Conservation (phyloP, 495 filamentous ascomycete genomes). For the Aspergillus carlsbadensis region DNA sequence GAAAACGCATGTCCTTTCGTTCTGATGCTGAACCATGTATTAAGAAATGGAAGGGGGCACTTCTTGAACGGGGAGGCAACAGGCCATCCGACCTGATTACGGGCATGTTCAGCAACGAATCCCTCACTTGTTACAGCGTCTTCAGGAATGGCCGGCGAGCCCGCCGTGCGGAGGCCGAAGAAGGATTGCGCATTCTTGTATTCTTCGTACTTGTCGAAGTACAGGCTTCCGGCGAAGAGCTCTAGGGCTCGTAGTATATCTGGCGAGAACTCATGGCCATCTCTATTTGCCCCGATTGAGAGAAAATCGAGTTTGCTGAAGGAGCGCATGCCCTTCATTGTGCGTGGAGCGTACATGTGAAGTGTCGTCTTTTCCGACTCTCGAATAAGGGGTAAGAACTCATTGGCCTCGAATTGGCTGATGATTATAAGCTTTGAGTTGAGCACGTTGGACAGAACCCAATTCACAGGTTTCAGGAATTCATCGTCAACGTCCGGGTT, state of each 20-base stretch:
- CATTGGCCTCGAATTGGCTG: constrained; percentile 59
- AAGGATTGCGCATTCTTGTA: constrained; percentile 54
- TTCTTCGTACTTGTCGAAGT: constrained; percentile 49
- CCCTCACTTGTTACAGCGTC: constrained; percentile 34
- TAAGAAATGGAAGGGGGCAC: constrained; percentile 54
- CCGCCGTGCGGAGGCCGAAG: constrained; percentile 44
- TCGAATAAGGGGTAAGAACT: constrained; percentile 40
- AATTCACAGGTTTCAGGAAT: constrained; percentile 54
- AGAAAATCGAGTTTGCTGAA: constrained; percentile 47
- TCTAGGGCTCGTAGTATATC: constrained; percentile 43
- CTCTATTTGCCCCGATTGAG: background rate
- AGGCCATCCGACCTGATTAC: constrained; percentile 16
- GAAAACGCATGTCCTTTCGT: constrained; percentile 46
- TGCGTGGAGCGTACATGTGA: constrained; percentile 56
- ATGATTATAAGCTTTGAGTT: constrained; percentile 45
- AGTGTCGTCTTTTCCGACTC: constrained; percentile 32
- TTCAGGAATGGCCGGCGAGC: constrained; percentile 19
- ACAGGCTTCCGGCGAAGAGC: constrained; percentile 67
- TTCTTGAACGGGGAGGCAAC: constrained; percentile 34
- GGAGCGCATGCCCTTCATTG: constrained; percentile 38
- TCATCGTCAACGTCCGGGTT: constrained; percentile 13
- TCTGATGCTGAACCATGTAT: constrained; percentile 44
- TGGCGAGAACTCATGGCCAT: background rate
- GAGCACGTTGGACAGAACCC: constrained; percentile 46
- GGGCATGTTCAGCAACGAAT: constrained; percentile 38